These are phyloP conservation scores for Fomitopsis betulina DNA, from an alignment of 1,284 basidiomycete genomes.

Conservation along the genomic window DNA sequence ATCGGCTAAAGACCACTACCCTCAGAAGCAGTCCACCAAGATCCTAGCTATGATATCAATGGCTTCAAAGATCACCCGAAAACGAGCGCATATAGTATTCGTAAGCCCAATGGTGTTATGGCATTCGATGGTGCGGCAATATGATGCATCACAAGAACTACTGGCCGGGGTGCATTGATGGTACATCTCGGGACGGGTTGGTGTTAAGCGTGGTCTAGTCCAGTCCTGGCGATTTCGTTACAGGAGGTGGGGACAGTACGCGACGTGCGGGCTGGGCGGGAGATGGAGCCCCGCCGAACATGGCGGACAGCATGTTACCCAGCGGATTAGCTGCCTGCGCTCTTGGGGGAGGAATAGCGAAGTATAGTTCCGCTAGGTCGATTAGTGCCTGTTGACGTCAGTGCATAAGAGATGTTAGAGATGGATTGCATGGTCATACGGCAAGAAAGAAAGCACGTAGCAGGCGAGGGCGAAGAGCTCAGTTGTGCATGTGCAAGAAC, in stretches of 20 bases:
- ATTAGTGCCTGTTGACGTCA: constrained; percentile 27
- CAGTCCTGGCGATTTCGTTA: constrained; percentile 27
- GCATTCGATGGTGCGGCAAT: not conserved
- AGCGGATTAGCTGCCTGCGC: constrained; percentile 71
- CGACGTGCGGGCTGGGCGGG: constrained; percentile 30
- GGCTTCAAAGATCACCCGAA: not conserved
- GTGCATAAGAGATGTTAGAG: not conserved
- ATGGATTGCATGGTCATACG: not conserved
- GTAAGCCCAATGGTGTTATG: not conserved
- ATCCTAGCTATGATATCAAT: not conserved
- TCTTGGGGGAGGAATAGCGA: constrained; percentile 73
- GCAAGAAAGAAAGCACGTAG: not conserved
- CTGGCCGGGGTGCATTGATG: not conserved
- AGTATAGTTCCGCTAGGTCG: constrained; percentile 72
- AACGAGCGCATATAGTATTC: not conserved
- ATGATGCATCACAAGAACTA: not conserved
- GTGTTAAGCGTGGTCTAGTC: constrained; percentile 26
- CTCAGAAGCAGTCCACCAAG: not conserved
- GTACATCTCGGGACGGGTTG: constrained; percentile 4
- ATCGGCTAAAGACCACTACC: not conserved
- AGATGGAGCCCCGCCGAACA: constrained; percentile 59
- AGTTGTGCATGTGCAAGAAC: not conserved
- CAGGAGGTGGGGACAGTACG: constrained; percentile 36
- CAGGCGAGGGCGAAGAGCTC: not conserved
- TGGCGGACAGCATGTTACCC: constrained; percentile 78